A percentile compares a stretch with the other conserved stretches of the same genome.
These are phyloP conservation scores for Zoysia matrella DNA, from an alignment of 202 grass and related monocot species.

Conservation along the genomic window DNA sequence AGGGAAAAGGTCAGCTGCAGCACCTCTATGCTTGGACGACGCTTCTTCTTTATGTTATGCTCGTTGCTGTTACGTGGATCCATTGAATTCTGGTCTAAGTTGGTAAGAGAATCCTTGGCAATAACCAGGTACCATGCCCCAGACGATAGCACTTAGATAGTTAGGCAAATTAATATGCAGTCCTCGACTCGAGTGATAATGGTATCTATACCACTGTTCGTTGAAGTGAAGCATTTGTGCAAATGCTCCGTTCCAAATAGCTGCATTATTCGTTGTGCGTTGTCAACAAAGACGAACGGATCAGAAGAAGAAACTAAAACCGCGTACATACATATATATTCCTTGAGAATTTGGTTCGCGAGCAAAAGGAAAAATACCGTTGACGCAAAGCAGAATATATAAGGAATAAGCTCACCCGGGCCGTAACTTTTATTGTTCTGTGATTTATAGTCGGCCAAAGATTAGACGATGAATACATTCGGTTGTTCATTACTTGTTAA, in stretches of 20 bases:
- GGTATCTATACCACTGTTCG: constrained; percentile 36
- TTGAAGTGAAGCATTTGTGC: constrained; percentile 21
- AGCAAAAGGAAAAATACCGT: not conserved
- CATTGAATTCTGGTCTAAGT: constrained; percentile 30
- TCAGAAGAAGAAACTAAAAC: constrained; percentile 36
- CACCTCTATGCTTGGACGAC: constrained; percentile 10
- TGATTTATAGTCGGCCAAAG: constrained; percentile 32
- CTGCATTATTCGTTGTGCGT: constrained; percentile 39
- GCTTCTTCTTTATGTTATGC: constrained; percentile 27
- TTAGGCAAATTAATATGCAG: constrained; percentile 18
- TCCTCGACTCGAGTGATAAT: constrained; percentile 7
- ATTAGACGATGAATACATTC: constrained; percentile 43
- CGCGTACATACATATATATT: constrained; percentile 41
- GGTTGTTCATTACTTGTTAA: constrained; percentile 44
- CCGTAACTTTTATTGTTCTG: constrained; percentile 44
- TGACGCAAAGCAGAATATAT: not conserved
- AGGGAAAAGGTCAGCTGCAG: constrained; percentile 4
- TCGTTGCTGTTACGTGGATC: constrained; percentile 29
- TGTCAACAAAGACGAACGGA: constrained; percentile 43
- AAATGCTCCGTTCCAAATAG: constrained; percentile 45
- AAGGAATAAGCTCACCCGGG: constrained; percentile 35
- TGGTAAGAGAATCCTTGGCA: constrained; percentile 33
- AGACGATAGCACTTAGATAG: constrained; percentile 3
- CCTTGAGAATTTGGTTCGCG: constrained; percentile 39
- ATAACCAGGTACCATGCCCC: not conserved